These are phyloP conservation scores for Tulasnella sp. DNA, from an alignment of 768 basidiomycete species.

Conservation along the genomic window DNA sequence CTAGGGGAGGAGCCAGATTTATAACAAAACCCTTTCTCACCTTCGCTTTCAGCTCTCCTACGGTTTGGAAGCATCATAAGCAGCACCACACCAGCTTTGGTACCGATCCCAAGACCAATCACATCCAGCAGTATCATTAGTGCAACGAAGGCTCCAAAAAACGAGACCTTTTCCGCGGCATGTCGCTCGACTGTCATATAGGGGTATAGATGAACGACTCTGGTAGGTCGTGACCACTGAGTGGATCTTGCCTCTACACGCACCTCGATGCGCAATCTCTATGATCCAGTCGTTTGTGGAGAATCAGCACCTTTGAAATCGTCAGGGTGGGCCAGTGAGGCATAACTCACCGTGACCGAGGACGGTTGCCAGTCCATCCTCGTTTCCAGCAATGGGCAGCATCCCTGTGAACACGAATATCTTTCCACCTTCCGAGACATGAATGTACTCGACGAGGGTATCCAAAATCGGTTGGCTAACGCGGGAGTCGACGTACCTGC, in stretches of 20 bases:
- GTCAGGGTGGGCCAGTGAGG: no score
- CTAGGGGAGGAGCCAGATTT: not conserved
- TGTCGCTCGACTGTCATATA: constrained; percentile 47
- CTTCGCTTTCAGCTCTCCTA: constrained; percentile 70
- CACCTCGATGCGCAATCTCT: constrained; percentile 70
- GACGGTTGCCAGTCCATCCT: constrained; percentile 74
- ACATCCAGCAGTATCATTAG: constrained; percentile 36
- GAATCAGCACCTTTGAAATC: not conserved
- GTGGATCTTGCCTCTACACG: constrained; percentile 20
- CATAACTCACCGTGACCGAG: constrained; percentile 60
- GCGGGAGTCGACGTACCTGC: constrained; percentile 38
- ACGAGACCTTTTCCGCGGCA: constrained; percentile 40
- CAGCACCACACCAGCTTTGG: constrained; percentile 35
- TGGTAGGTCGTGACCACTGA: not conserved
- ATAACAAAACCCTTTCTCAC: constrained; percentile 27
- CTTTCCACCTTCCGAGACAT: no score
- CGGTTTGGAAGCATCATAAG: constrained; percentile 66
- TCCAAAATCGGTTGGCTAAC: not conserved
- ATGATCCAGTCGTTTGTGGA: not conserved
- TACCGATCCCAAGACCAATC: constrained; percentile 40
- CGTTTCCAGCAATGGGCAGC: constrained; percentile 61
- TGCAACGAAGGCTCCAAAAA: constrained; percentile 32
- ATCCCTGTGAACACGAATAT: constrained; percentile 87
- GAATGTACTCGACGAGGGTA: constrained; percentile 29
- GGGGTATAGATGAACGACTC: no score